A percentile compares a stretch with the other conserved stretches of the same genome.
These are phyloP conservation scores for Nakazawaea molendinolei DNA, from an alignment of 805 yeast species.

Conservation along the genomic window DNA sequence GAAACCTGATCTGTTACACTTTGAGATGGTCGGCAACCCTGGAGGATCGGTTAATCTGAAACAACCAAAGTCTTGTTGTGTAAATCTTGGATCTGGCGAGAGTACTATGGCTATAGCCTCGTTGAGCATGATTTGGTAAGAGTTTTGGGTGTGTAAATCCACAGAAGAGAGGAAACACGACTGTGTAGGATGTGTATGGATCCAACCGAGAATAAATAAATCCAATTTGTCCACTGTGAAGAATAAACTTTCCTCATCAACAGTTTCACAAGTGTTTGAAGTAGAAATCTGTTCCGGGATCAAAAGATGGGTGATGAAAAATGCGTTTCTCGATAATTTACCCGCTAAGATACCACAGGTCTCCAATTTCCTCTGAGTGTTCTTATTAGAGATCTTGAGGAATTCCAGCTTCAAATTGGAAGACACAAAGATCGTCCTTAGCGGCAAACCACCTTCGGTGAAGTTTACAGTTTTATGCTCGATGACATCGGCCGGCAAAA, in stretches of 20 bases:
- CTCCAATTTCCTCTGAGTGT: constrained; percentile 46
- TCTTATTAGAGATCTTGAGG: constrained; percentile 37
- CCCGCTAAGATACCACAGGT: constrained; percentile 69
- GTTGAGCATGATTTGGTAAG: constrained; percentile 64
- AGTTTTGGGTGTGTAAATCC: constrained; percentile 61
- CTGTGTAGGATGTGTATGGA: constrained; percentile 70
- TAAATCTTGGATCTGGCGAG: constrained; percentile 38
- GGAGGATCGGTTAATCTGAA: constrained; percentile 62
- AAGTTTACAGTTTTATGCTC: constrained; percentile 32
- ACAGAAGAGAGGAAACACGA: constrained; percentile 62
- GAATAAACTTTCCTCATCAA: constrained; percentile 52
- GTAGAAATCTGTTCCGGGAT: constrained; percentile 62
- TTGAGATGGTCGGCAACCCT: constrained; percentile 48
- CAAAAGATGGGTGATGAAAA: constrained; percentile 53
- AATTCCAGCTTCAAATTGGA: constrained; percentile 34
- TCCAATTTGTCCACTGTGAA: constrained; percentile 48
- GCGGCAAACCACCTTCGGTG: constrained; percentile 52
- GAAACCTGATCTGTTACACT: constrained; percentile 44
- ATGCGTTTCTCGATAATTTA: constrained; percentile 51
- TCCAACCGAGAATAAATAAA: constrained; percentile 66
- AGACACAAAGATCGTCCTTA: constrained; percentile 49
- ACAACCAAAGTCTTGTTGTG: constrained; percentile 42
- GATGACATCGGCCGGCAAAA: constrained; percentile 4
- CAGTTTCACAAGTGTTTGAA: constrained; percentile 54
- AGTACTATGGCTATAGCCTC: constrained; percentile 66